Evolutionary conservation across 805 yeast genomes (phyloP).

Genomic region (Saccharomycodes ludwigii): DNA sequence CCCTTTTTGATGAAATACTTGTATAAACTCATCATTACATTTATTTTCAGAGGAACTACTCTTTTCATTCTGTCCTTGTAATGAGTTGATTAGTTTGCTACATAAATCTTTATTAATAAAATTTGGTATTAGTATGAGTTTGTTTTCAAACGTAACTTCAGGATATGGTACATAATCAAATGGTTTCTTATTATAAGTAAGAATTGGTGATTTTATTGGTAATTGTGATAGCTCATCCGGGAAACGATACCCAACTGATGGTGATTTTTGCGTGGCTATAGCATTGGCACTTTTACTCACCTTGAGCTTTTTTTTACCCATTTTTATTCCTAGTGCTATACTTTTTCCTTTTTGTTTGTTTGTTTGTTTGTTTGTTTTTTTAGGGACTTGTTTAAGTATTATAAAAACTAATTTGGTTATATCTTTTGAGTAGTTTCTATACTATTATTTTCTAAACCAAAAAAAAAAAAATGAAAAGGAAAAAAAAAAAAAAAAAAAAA

Average conservation of each 20-base stretch:
- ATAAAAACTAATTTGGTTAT: too few species aligned
- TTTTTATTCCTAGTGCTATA: too few species aligned
- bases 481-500: too few species aligned
- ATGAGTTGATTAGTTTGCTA: conserved; percentile 2
- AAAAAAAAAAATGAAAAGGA: too few species aligned
- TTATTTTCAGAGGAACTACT: too few species aligned
- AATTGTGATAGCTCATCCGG: conserved; percentile 3
- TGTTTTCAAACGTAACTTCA: conserved; percentile 4
- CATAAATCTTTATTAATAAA: conserved; percentile 4
- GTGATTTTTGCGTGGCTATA: too few species aligned
- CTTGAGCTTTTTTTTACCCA: conserved; percentile 1
- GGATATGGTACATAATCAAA: conserved; percentile 7
- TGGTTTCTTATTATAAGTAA: not conserved
- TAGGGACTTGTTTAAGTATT: too few species aligned
- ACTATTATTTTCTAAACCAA: too few species aligned
- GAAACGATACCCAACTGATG: conserved; percentile 1
- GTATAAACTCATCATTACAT: conserved; percentile 5
- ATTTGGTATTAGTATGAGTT: conserved; percentile 7
- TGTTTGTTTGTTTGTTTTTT: not conserved
- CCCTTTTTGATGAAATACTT: conserved; percentile 5
- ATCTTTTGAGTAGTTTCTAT: too few species aligned
- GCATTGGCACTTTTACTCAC: too few species aligned
- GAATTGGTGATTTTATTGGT: not conserved
- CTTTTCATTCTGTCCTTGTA: conserved; percentile 2
- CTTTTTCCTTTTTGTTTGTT: too few species aligned